Percentiles rank a stretch among this genome's conserved stretches.
phyloP scores from a whole-genome alignment of 1,139 yeast species.

The Pichia sp. region DNA sequence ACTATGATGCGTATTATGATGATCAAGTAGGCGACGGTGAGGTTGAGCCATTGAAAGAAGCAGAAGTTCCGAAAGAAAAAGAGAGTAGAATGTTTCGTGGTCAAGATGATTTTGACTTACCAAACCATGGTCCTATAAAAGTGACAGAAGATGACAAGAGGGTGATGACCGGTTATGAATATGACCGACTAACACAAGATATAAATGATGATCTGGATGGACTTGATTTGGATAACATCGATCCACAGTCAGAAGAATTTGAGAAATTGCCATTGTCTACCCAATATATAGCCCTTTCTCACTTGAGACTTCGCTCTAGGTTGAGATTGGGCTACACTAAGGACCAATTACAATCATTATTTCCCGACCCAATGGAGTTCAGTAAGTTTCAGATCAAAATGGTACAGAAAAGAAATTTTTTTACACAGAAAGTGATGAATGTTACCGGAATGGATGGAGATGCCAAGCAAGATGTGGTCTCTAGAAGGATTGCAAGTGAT shows the following conservation, averaged over 20 bases:
- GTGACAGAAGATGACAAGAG: slow-evolving; percentile 57
- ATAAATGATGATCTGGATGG: slow-evolving; percentile 68
- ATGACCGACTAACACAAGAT: slow-evolving; percentile 54
- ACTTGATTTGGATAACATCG: slow-evolving; percentile 60
- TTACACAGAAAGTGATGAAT: slow-evolving; percentile 83
- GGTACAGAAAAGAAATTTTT: slow-evolving; percentile 85
- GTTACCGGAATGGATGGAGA: slow-evolving; percentile 73
- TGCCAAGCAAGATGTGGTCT: slow-evolving; percentile 36
- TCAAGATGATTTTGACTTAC: slow-evolving; percentile 83
- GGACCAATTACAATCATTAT: slow-evolving; percentile 73
- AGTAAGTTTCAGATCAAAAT: slow-evolving; percentile 89
- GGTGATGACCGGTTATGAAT: slow-evolving; percentile 69
- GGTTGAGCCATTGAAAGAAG: slow-evolving; percentile 16
- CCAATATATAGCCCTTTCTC: slow-evolving; percentile 83
- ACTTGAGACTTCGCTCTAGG: slow-evolving; percentile 76
- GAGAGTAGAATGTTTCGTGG: slow-evolving; percentile 34
- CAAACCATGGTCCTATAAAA: slow-evolving; percentile 49
- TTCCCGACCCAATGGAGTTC: slow-evolving; percentile 84
- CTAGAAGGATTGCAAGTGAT: slow-evolving; percentile 79
- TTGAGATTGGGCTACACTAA: slow-evolving; percentile 92
- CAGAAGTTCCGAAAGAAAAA: slow-evolving; percentile 10
- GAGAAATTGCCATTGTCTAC: slow-evolving; percentile 68
- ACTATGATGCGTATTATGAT: slow-evolving; percentile 30
- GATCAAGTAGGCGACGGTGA: slow-evolving; percentile 24
- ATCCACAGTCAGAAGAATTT: slow-evolving; percentile 67